phyloP scores from a whole-genome alignment of 768 basidiomycete genomes.

The Amanita brunnescens region DNA sequence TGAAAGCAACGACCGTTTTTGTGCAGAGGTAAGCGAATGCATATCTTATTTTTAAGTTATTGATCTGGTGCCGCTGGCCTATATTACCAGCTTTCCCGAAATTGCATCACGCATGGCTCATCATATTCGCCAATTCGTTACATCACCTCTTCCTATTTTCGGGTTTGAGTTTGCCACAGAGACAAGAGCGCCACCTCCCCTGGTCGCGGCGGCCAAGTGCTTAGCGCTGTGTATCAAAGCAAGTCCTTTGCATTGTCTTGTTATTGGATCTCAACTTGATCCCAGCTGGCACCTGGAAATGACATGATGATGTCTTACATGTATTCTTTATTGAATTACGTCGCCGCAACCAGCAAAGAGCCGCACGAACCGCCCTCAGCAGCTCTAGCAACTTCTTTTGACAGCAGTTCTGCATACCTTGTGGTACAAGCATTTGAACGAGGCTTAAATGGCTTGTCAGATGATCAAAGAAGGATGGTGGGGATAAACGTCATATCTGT shows the following conservation, averaged over 20 bases:
- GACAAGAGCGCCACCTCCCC: conserved; percentile 64
- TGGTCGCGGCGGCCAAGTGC: conserved; percentile 83
- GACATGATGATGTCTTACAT: conserved; percentile 91
- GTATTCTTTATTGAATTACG: conserved; percentile 92
- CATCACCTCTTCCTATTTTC: conserved; percentile 80
- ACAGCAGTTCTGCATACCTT: neutral
- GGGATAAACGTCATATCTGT: conserved; percentile 90
- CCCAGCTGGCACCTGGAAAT: conserved; percentile 73
- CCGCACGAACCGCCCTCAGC: conserved; percentile 40
- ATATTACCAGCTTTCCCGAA: conserved; percentile 58
- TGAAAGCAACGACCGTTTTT: conserved; percentile 77
- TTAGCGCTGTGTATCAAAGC: conserved; percentile 86
- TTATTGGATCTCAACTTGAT: conserved; percentile 4
- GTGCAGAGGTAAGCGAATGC: conserved; percentile 58
- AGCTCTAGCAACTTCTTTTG: neutral
- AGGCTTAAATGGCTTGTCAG: conserved; percentile 59
- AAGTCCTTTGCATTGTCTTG: conserved; percentile 10
- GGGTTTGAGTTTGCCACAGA: conserved; percentile 77
- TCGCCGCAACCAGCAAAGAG: conserved; percentile 78
- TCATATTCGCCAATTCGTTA: conserved; percentile 82
- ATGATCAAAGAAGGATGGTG: conserved; percentile 78
- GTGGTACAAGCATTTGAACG: conserved; percentile 47
- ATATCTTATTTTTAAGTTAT: conserved; percentile 13
- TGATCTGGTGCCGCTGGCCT: neutral
- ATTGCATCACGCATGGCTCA: conserved; percentile 66